Percentiles rank a stretch among this genome's conserved stretches.
phyloP scores from a whole-genome alignment of 305 asterid species.

The Fraxinus xanthoxyloides region DNA sequence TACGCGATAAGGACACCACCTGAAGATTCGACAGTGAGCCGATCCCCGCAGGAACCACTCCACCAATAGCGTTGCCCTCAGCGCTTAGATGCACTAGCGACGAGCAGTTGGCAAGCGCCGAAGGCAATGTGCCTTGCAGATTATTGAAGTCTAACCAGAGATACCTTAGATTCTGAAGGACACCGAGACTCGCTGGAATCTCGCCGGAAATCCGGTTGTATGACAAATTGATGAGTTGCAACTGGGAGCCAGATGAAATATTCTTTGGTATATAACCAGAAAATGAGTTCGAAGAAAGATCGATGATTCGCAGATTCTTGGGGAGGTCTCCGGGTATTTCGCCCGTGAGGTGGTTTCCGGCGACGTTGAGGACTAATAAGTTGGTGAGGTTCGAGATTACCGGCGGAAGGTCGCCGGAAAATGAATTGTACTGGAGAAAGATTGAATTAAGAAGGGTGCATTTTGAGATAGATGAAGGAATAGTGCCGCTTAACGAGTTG shows the following conservation, averaged over 20 bases:
- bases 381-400: slow-evolving; percentile 26
- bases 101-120: neutral
- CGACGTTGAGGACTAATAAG: slow-evolving; percentile 41
- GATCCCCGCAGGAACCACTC: neutral
- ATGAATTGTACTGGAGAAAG: slow-evolving; percentile 44
- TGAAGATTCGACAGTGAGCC: neutral
- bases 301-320: slow-evolving; percentile 38
- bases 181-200: neutral
- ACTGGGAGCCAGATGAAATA: neutral
- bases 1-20: neutral
- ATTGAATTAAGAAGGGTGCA: slow-evolving; percentile 46
- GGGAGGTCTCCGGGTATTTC: slow-evolving; percentile 45
- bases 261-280: slow-evolving; percentile 39
- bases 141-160: neutral
- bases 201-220: neutral
- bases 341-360: slow-evolving; percentile 50
- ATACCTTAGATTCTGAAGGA: neutral
- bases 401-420: slow-evolving; percentile 46
- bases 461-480: slow-evolving; percentile 46
- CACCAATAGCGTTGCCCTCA: neutral
- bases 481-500: slow-evolving; percentile 45
- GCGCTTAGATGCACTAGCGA: neutral
- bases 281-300: slow-evolving; percentile 56
- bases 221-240: neutral
- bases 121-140: neutral